Percentiles rank a stretch among this genome's conserved stretches.
phyloP scores from a whole-genome alignment of 2,329 filamentous ascomycete genomes.

The Colletotrichum sp. region DNA sequence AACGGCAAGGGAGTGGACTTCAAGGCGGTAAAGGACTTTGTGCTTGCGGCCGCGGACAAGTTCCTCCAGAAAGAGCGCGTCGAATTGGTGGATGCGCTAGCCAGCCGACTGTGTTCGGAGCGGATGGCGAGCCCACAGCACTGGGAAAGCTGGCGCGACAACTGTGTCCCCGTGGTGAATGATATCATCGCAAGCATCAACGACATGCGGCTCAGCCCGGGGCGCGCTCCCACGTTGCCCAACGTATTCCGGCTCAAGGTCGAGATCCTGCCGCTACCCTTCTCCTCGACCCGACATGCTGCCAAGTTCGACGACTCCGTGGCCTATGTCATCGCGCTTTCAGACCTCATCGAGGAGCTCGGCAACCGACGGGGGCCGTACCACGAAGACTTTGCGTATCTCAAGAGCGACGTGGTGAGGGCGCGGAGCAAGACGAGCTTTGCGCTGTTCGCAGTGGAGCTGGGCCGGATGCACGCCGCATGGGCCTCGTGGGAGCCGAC shows the following conservation, averaged over 20 bases:
- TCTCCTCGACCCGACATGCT: background rate
- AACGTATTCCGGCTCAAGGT: conserved; percentile 21
- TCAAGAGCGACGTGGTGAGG: conserved; percentile 9
- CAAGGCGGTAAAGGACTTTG: background rate
- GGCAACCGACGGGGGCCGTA: conserved; percentile 22
- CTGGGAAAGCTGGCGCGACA: conserved; percentile 16
- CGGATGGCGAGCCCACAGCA: background rate
- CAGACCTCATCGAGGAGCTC: conserved; percentile 18
- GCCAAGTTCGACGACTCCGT: background rate
- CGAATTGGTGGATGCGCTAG: background rate
- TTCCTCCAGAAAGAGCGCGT: background rate
- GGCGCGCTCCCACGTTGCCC: conserved; percentile 15
- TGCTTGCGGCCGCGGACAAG: background rate
- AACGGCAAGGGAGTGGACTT: background rate
- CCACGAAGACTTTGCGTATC: conserved; percentile 24
- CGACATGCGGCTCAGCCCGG: background rate
- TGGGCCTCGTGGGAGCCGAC: background rate
- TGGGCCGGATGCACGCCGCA: background rate
- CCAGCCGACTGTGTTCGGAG: background rate
- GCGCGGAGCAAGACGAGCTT: background rate
- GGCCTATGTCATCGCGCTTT: background rate
- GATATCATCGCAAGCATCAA: conserved; percentile 23
- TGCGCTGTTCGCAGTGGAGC: background rate
- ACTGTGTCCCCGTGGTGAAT: conserved; percentile 26
- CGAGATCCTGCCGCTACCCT: conserved; percentile 21